phyloP scores from a whole-genome alignment of 768 basidiomycete genomes.

The Hypholoma sublateritium region DNA sequence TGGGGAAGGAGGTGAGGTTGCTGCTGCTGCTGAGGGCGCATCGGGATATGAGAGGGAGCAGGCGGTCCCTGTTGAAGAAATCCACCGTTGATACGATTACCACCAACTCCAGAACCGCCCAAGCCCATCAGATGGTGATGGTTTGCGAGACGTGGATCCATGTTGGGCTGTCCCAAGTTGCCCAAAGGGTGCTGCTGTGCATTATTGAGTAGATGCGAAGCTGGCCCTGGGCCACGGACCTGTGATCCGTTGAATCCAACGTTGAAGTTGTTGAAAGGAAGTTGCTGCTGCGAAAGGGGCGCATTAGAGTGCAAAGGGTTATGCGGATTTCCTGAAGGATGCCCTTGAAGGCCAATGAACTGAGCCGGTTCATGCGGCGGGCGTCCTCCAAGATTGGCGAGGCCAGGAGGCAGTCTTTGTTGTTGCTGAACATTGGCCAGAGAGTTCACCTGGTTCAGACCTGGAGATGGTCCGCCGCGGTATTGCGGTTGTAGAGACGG shows the following conservation, averaged over 20 bases:
- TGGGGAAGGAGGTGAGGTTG: conserved; percentile 63
- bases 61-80: conserved; percentile 47
- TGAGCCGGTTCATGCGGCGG: conserved; percentile 79
- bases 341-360: conserved; percentile 51
- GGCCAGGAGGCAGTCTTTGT: conserved; percentile 74
- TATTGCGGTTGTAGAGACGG: conserved; percentile 63
- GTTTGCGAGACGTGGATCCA: conserved; percentile 54
- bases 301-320: conserved; percentile 45
- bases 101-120: conserved; percentile 42
- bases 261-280: conserved; percentile 54
- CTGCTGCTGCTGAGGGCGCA: conserved; percentile 53
- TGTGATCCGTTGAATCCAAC: conserved; percentile 47
- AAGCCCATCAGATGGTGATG: conserved; percentile 54
- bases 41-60: conserved; percentile 44
- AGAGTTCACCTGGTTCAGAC: conserved; percentile 43
- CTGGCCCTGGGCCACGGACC: conserved; percentile 53
- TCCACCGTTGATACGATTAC: conserved; percentile 48
- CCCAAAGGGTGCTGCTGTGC: conserved; percentile 37
- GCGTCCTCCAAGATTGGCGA: conserved; percentile 80
- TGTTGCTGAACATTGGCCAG: conserved; percentile 43
- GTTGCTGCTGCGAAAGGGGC: conserved; percentile 34
- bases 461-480: conserved; percentile 72
- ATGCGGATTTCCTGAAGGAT: conserved; percentile 45
- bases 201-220: conserved; percentile 38
- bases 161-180: conserved; percentile 52